Conservation (phyloP, 768 basidiomycete species). For the Boletus reticulatus region DNA sequence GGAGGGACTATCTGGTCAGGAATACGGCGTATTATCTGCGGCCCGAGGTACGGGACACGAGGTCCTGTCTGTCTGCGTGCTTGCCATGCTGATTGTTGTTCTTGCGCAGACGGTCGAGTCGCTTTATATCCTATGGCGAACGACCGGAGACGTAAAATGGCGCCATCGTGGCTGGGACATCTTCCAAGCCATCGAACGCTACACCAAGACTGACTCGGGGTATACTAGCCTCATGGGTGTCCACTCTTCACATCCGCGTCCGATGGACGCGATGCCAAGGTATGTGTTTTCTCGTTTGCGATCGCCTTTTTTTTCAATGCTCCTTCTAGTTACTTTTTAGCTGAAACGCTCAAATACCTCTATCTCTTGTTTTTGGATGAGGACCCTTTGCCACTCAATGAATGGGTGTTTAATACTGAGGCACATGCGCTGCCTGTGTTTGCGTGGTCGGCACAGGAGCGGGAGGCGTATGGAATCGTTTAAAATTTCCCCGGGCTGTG, state of each 20-base stretch:
- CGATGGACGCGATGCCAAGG: slow-evolving; percentile 70
- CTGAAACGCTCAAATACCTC: slow-evolving; percentile 69
- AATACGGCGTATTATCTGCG: slow-evolving; percentile 54
- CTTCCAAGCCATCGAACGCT: slow-evolving; percentile 61
- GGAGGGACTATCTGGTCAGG: slow-evolving; percentile 53
- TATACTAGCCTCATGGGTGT: slow-evolving; percentile 57
- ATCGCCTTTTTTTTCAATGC: slow-evolving; percentile 14
- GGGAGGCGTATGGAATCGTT: slow-evolving; percentile 35
- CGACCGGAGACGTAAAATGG: slow-evolving; percentile 68
- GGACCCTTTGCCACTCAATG: slow-evolving; percentile 52
- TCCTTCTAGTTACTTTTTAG: slow-evolving; percentile 45
- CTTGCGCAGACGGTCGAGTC: slow-evolving; percentile 64
- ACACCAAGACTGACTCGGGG: slow-evolving; percentile 56
- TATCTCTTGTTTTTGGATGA: slow-evolving; percentile 66
- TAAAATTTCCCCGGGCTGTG: too few species aligned
- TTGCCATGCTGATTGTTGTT: not conserved
- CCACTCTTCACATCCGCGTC: slow-evolving; percentile 34
- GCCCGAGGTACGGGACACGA: slow-evolving; percentile 55
- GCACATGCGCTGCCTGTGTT: slow-evolving; percentile 81
- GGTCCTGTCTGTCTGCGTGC: not conserved
- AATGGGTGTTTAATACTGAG: slow-evolving; percentile 65
- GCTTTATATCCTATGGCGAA: slow-evolving; percentile 67
- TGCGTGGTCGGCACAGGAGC: slow-evolving; percentile 57
- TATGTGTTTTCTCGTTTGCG: slow-evolving; percentile 24
- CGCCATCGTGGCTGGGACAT: slow-evolving; percentile 68